Evolutionary conservation across 352 stramenopile species (phyloP).

Genomic region (Elongisporangium undulatum): DNA sequence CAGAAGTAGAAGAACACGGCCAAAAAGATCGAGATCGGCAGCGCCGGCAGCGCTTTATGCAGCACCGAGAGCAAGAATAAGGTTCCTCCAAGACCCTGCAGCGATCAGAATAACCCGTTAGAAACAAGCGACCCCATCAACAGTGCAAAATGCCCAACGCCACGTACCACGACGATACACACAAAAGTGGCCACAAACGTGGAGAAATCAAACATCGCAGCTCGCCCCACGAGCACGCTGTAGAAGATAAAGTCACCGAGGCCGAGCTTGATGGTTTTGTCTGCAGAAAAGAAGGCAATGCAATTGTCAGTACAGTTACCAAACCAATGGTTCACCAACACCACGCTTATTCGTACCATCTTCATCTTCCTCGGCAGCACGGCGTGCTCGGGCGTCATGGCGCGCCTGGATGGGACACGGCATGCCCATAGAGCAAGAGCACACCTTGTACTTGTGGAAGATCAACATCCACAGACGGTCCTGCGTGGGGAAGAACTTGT

Average conservation of each 20-base stretch:
- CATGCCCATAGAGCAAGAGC: constrained; percentile 77
- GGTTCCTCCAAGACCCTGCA: constrained; percentile 89
- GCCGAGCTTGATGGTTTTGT: constrained; percentile 92
- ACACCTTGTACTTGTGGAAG: constrained; percentile 86
- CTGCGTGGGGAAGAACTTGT: constrained; percentile 79
- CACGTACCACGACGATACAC: constrained; percentile 89
- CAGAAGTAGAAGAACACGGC: constrained; percentile 81
- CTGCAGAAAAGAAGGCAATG: constrained; percentile 8
- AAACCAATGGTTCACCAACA: background rate
- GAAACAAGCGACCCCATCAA: background rate
- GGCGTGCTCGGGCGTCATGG: constrained; percentile 37
- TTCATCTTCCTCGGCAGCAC: constrained; percentile 52
- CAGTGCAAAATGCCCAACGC: background rate
- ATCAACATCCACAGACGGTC: constrained; percentile 79
- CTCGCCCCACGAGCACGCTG: constrained; percentile 94
- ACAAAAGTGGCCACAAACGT: constrained; percentile 93
- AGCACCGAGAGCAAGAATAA: constrained; percentile 94
- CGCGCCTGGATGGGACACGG: constrained; percentile 65
- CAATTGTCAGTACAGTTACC: background rate
- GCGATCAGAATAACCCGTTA: constrained; percentile 4
- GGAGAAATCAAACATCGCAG: constrained; percentile 94
- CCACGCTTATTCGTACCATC: constrained; percentile 22
- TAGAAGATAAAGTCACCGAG: constrained; percentile 99
- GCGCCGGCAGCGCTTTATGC: constrained; percentile 91
- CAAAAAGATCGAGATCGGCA: constrained; percentile 94